Base-by-base conservation (phyloP, 345 rosid genomes). In the Schrenkiella parvula region DNA sequence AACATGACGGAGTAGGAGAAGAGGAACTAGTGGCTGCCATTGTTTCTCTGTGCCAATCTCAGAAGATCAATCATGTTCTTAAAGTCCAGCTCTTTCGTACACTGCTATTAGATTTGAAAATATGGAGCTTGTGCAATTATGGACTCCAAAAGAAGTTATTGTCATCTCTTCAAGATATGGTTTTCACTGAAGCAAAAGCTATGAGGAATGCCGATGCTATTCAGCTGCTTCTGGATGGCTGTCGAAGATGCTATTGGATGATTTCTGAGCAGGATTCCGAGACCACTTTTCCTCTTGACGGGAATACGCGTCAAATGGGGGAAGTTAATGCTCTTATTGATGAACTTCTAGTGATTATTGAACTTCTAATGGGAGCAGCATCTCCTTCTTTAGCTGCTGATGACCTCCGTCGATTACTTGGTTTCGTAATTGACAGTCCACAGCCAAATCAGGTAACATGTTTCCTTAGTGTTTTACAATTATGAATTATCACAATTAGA, bases 11-110 rank as follows among this genome's bases (percentile, higher is more conserved):
- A 61, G 85, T 88, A 37, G 92, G 80, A 70, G 87, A 95, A 59
- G 99, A 95, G 84, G 98, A 95, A 76, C 89, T 95, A 85, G 96
- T 95, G 76, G 93, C 95, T n/a, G 93, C 99, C 23, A 84, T 95
- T 80, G 96, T 90, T 60, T 85, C 84, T n/a, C 73, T 95, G 63
- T 92, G 99, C 75, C 99, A 89, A 74, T 88, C 91, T 53, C 96
- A 91, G 77, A 86, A 87, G 80, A 79, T 80, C 70, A 89, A 95
- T 81, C 91, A 89, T 83, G 83, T 83, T 54, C 92, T 92, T 37
- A 95, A 95, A 84, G 98, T 92, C 78, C 90, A 92, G 82, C 98
- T 95, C 72, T 95, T 92, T 69, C 81, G 88, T 76, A 87, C 91
- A 52, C 85, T 95, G 75, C 79, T 95, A 60, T 77, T 95, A 79